Percentiles rank a stretch among this genome's conserved stretches.
Evolutionary conservation across 148 eudicot species (phyloP).

Genomic region (Nyssa sinensis): DNA sequence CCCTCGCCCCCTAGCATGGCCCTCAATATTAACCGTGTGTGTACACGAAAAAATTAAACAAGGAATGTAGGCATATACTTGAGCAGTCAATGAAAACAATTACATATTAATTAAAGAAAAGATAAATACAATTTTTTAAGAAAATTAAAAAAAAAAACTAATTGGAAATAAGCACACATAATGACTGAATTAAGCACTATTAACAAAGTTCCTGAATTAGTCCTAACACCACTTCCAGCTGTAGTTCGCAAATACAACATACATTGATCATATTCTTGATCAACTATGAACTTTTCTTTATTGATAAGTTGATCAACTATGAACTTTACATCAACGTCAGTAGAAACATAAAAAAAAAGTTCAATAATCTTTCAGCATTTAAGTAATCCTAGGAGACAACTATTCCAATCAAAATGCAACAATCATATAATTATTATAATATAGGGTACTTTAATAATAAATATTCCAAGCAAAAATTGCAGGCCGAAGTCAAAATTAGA

Average conservation of each 20-base stretch:
- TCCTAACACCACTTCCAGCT: neutral
- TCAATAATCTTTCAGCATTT: neutral
- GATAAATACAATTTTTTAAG: neutral
- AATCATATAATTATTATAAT: neutral
- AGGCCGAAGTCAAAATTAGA: neutral
- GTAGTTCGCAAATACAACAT: neutral
- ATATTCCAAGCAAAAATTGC: neutral
- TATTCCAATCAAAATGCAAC: neutral
- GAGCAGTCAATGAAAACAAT: neutral
- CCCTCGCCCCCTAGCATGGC: too few species aligned
- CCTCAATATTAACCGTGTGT: too few species aligned
- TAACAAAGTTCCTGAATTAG: neutral
- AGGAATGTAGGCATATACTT: too few species aligned
- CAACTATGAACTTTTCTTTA: neutral
- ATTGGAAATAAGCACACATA: neutral
- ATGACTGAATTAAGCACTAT: neutral
- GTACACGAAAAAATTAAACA: too few species aligned
- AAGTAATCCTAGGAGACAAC: neutral
- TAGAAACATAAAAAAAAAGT: neutral
- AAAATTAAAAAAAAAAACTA: neutral
- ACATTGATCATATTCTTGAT: too few species aligned
- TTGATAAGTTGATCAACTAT: neutral
- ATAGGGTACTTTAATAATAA: neutral
- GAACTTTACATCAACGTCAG: neutral
- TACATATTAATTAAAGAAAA: neutral